Evolutionary conservation across 2,329 filamentous ascomycete species (phyloP), one percentile per base, ranked within the genome.

Genomic region (Botryotinia narcissicola): DNA sequence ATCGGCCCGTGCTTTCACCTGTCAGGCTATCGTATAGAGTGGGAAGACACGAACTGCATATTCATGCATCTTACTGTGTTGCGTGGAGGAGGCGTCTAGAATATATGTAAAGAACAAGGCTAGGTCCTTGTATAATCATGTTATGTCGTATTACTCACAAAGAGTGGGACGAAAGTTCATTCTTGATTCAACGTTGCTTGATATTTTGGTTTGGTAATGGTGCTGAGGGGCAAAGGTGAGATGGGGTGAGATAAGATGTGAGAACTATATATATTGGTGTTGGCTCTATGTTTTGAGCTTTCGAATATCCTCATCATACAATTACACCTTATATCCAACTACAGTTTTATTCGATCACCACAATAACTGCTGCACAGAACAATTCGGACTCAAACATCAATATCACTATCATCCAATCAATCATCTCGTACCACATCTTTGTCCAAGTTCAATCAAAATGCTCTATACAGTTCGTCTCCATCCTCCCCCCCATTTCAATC

Each of bases 21-120:
- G 66, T 32, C 66, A 69, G 48, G 25, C 35, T 69, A 44, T 69
- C 66, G 66, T 69, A 57, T 69, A 57, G 66, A 42, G 29, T 69
- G 25, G 22, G 48, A 69, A 46, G 61, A 66, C 44, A 64, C 54
- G 44, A 51, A 44, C 37, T 71, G 59, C 59, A 64, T 71, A 48
- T 64, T 64, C 59, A 51, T 71, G 70, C 60, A 72, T 63, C 70
- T 72, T 44, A 57, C 70, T 67, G 70, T 72, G 37, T 46, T 72
- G 60, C 66, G 37, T 57, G 37, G 29, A 51, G 61, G 37, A 22
- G 22, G 70, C 61, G 61, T 44, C 60, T 12, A 6, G 1, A 32
- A 61, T 70, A 20, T 20, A 35, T 46, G 42, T n/a, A 62, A 46
- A 51, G 46, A 61, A 70, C 40, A 46, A 40, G 40, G 37, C 51